phyloP scores from a whole-genome alignment of 305 asterid species.

The Rubia peregrina region DNA sequence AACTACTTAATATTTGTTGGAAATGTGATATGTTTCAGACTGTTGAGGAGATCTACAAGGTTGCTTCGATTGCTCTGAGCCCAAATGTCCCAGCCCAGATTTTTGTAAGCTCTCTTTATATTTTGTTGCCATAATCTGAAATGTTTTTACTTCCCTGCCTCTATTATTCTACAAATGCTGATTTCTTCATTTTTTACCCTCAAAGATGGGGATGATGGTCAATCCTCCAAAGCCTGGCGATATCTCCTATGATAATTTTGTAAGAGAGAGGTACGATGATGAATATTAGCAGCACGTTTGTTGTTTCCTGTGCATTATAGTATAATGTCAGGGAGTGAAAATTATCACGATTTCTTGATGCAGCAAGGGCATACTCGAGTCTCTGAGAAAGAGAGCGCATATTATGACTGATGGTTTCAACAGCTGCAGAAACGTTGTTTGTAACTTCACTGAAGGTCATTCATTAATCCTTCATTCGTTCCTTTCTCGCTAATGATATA shows the following conservation, averaged over 20 bases:
- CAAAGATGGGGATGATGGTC: conserved; percentile 92
- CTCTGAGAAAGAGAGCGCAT: conserved; percentile 86
- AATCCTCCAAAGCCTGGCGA: conserved; percentile 93
- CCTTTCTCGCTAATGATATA: background rate
- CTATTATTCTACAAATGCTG: background rate
- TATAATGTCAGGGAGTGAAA: background rate
- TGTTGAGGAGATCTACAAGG: conserved; percentile 97
- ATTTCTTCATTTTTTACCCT: conserved; percentile 15
- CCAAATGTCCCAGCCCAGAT: conserved; percentile 99
- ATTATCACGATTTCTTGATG: conserved; percentile 16
- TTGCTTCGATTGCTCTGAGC: conserved; percentile 87
- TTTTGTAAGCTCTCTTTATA: conserved; percentile 50
- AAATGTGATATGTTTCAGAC: conserved; percentile 42
- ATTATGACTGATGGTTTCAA: conserved; percentile 97
- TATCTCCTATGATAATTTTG: conserved; percentile 74
- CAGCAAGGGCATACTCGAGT: conserved; percentile 90
- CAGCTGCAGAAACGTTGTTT: conserved; percentile 94
- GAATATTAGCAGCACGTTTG: background rate
- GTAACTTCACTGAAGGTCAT: conserved; percentile 96
- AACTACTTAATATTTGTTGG: background rate
- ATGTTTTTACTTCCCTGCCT: background rate
- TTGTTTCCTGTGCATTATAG: background rate
- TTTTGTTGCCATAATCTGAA: conserved; percentile 1
- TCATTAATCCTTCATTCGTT: background rate
- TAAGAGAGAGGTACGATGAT: conserved; percentile 54